Base-by-base conservation (phyloP, 2,329 filamentous ascomycete species). In the Fusarium foetens region DNA sequence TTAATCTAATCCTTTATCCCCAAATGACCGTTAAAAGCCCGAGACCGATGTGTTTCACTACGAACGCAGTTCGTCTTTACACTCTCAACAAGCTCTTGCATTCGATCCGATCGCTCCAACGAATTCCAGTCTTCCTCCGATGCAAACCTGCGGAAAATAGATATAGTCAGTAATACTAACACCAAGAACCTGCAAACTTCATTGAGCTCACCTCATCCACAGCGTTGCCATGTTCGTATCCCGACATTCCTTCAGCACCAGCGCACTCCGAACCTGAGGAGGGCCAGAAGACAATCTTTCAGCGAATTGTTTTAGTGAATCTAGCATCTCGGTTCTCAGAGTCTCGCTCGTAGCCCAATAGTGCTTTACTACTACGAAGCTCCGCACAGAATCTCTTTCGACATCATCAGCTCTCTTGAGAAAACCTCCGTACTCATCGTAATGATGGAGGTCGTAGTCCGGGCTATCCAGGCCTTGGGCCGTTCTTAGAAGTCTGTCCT, bases 21-120 rank as follows among this genome's bases (percentile, higher is more conserved):
- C 14, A 48, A 17, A n/a, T 48, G 45, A 3, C 45, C 45, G 4
- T 48, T 13, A 7, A 48, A 48, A 2, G 19, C 9, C 13, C 3
- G 21, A 48, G 45, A 48, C 21, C 27, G 45, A 48, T 48, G 27
- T 9, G 45, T 48, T 48, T 48, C 45, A n/a, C 21, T 48, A 8
- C 27, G 45, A 8, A n/a, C 3, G 3, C 45, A 48, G 4, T 23
- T 31, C 9, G 14, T 7, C 5, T 48, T 8, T 6, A n/a, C 0
- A 17, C 27, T 4, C 3, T 48, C 10, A 29, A 48, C 21, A 17
- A 48, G 10, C 12, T n/a, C 21, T 23, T 48, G 14, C 21, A 23
- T 23, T 23, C 2, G 1, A 8, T 1, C 5, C 0, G 45, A 48
- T 12, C 5, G 13, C 21, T 31, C 45, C 21, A 6, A 23, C 3